These are phyloP conservation scores for Globisporangium takayamanum DNA, from an alignment of 352 stramenopile genomes.

Conservation along the genomic window DNA sequence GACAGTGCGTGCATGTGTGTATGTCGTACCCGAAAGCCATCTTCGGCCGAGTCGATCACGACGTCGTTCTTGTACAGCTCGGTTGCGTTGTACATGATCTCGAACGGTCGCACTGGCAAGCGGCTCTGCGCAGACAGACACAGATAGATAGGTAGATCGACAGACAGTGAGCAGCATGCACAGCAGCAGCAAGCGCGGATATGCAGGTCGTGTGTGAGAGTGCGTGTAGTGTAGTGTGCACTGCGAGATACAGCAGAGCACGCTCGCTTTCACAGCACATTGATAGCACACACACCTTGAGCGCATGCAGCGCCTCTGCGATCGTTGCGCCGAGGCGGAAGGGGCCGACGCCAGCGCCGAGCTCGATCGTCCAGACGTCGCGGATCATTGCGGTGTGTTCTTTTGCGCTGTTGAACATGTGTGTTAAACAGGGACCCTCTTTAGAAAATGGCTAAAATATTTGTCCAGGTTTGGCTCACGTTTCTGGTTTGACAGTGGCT, in stretches of 20 bases:
- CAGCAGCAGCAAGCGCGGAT: background rate
- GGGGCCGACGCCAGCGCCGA: constrained; percentile 67
- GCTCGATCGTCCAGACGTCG: constrained; percentile 80
- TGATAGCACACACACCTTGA: constrained; percentile 39
- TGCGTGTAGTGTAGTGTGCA: background rate
- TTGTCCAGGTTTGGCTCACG: too few relatives aligned
- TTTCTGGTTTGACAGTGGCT: too few relatives aligned
- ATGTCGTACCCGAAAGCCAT: constrained; percentile 51
- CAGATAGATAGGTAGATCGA: too few relatives aligned
- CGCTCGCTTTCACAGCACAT: background rate
- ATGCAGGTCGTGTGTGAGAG: background rate
- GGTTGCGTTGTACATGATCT: constrained; percentile 68
- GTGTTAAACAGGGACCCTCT: too few relatives aligned
- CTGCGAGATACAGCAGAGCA: background rate
- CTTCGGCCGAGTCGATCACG: constrained; percentile 59
- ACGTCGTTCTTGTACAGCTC: constrained; percentile 60
- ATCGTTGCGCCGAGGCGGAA: constrained; percentile 73
- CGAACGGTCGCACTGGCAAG: constrained; percentile 59
- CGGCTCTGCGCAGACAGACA: constrained; percentile 29
- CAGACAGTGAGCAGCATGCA: background rate
- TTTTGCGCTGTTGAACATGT: background rate
- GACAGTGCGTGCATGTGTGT: background rate
- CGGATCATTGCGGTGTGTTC: constrained; percentile 23
- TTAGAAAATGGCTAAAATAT: too few relatives aligned
- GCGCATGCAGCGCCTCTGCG: constrained; percentile 62